Conservation (phyloP, 148 eudicot genomes). For the Rhododendron ferrugineum region DNA sequence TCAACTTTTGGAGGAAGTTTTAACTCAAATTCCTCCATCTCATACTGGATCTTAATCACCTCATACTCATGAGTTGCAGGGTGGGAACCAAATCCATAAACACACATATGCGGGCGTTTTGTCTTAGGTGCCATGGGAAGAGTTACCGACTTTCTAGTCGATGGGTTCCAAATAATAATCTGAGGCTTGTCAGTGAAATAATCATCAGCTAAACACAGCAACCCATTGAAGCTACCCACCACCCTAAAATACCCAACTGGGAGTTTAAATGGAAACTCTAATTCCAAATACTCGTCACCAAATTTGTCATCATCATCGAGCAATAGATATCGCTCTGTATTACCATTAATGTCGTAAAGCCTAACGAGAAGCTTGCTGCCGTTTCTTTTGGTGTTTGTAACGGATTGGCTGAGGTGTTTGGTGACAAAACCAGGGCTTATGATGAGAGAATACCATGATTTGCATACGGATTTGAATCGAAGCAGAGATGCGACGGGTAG, state of each 20-base stretch:
- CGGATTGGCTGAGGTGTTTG: neutral
- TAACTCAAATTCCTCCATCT: too few relatives aligned
- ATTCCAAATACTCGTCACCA: neutral
- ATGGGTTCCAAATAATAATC: slow-evolving; percentile 29
- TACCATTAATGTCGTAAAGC: neutral
- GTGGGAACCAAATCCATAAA: slow-evolving; percentile 22
- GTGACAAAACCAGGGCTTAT: neutral
- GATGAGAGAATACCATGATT: slow-evolving; percentile 4
- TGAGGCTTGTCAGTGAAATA: neutral
- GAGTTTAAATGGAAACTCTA: slow-evolving; percentile 22
- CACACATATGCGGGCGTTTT: slow-evolving; percentile 1
- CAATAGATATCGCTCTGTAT: slow-evolving; percentile 21
- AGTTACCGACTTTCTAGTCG: slow-evolving; percentile 2
- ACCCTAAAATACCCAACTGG: slow-evolving; percentile 24
- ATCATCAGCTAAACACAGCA: slow-evolving; percentile 33
- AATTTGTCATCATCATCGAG: slow-evolving; percentile 10
- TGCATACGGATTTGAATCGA: slow-evolving; percentile 6
- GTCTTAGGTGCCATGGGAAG: neutral
- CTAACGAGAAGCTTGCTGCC: neutral
- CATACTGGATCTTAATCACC: neutral
- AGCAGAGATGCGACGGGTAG: neutral
- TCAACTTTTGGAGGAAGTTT: neutral
- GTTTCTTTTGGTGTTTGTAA: neutral
- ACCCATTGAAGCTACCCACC: slow-evolving; percentile 31
- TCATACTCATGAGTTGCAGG: neutral